Evolutionary conservation across 345 rosid species (phyloP), one percentile per base, ranked within the genome.

Genomic region (Aquilaria sinensis): DNA sequence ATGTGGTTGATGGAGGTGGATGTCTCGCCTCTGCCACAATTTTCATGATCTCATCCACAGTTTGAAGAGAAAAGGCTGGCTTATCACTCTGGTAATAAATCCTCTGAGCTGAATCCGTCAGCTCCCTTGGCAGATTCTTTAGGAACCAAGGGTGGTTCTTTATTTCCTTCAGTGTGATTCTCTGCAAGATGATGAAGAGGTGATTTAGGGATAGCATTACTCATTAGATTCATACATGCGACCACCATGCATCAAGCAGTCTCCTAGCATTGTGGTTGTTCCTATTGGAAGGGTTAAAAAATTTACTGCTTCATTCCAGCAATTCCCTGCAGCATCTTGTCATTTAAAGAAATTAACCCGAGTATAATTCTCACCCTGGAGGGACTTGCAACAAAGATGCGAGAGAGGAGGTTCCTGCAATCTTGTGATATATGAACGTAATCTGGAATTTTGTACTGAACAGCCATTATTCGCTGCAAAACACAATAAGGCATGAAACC

Each of bases 81-180:
- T 79, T 76, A 61, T 85, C 95, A 66, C 91, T 82, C 74, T 72
- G 86, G 75, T 86, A 85, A 70, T 86, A 85, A 7, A 72, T 67
- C n/a, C 89, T 86, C 75, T 90, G 97, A 50, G 95, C 75, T 59
- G 95, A 43, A 46, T 94, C 99, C 3, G 76, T 77, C 53, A 90
- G 86, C 75, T 94, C 99, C 77, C 79, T 82, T 0, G 99, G 99
- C 65, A 94, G 80, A 75, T 88, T 94, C 91, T 90, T 90, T 62
- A 94, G 63, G 77, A 85, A 94, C 99, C 99, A 94, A 0, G 97
- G 93, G 55, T 94, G 99, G 33, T 61, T 83, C 75, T 86, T 90
- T 57, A 94, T 86, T 72, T 94, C 97, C 66, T 83, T 78, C 59
- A 94, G 77, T 2, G 86, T 75, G 61, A 85, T 88, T 75, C 97